phyloP scores from a whole-genome alignment of 257 asterid species.

The Solanum chiquidenum region DNA sequence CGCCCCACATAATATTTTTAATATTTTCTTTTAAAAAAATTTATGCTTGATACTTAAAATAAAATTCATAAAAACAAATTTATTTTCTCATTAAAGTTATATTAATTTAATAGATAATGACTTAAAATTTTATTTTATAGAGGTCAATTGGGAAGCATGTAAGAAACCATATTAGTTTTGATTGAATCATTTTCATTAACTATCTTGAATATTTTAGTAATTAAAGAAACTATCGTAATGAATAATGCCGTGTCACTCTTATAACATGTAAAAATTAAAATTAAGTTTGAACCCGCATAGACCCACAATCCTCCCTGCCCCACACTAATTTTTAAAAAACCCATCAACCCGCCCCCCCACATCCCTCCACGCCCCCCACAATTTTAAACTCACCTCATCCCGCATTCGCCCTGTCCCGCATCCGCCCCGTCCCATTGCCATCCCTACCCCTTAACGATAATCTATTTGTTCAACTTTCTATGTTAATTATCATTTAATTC shows the following conservation, averaged over 20 bases:
- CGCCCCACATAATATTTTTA: neutral
- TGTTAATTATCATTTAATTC: too few species aligned
- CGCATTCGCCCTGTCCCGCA: too few species aligned
- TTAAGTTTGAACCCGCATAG: neutral
- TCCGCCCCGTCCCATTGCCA: neutral
- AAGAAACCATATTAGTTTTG: neutral
- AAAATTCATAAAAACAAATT: neutral
- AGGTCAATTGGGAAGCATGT: neutral
- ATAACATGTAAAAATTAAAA: neutral
- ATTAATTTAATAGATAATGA: neutral
- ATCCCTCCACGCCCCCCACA: neutral
- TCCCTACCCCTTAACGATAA: neutral
- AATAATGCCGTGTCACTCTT: neutral
- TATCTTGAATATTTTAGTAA: neutral
- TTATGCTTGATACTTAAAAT: neutral
- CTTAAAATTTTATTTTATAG: too few species aligned
- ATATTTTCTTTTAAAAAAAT: too few species aligned
- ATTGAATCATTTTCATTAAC: neutral
- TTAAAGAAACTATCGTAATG: neutral
- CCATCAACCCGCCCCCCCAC: neutral
- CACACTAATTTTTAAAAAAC: neutral
- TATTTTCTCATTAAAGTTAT: neutral
- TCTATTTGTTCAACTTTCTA: neutral
- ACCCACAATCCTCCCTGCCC: neutral
- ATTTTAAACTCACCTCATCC: neutral